Evolutionary conservation across 352 stramenopile species (phyloP), one percentile per base, ranked within the genome.

Genomic region (Phytophthora uliginosa): DNA sequence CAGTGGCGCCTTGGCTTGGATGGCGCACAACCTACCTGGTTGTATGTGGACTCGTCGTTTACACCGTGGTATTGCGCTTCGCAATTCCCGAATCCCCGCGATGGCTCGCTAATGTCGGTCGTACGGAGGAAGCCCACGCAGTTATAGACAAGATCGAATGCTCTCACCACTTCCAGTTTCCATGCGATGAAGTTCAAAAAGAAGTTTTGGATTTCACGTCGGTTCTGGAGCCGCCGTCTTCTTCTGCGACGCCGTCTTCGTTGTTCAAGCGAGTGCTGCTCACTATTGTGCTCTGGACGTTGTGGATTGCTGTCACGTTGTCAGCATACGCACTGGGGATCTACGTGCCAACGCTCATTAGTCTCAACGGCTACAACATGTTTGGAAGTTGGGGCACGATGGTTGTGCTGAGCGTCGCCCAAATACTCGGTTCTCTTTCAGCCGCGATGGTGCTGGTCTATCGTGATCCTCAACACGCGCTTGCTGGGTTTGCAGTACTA

Each of bases 51-150:
- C 40, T 81, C 36, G 74, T 79, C 33, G 4, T 84, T 24, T 73
- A 78, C 38, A 63, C 69, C 5, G 31, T 63, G n/a, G 59, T 76
- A 34, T 17, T 79, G 33, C 63, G 64, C 10, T 60, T 81, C 33
- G 63, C 48, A 5, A 18, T 86, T 31, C 73, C 78, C 31, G 81
- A 88, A 50, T 88, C 81, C 10, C 81, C 81, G 51, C 77, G 76
- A n/a, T 88, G 81, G 81, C 73, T 88, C 28, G 69, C 63, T 31
- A 71, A 58, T 55, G 61, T 79, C 13, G 73, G 76, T 18, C 69
- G 69, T 1, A 74, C 17, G 15, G 50, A 81, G n/a, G 73, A 88
- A 66, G 68, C 73, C 53, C 8, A 20, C 31, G 34, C 26, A n/a
- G 34, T 77, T 22, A 24, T 80, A 17, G 59, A 77, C 52, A 60